A percentile compares a stretch with the other conserved stretches of the same genome.
Evolutionary conservation across 257 asterid genomes (phyloP).

Genomic region (Echium plantagineum): DNA sequence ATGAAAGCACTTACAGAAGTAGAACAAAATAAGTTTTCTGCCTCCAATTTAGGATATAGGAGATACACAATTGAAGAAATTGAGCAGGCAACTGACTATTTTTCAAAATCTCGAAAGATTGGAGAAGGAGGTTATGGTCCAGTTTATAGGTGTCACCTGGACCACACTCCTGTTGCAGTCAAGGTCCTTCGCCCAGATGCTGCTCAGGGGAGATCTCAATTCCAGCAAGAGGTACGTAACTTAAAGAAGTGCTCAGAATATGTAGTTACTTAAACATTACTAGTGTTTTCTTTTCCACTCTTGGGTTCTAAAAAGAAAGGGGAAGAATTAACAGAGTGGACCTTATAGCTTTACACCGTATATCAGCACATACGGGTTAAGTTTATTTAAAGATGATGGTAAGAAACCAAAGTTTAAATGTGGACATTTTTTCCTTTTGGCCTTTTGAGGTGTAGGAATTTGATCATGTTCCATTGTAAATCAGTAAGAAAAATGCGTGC

Average conservation of each 20-base stretch:
- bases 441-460: too few relatives aligned
- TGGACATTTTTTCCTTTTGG: too few relatives aligned
- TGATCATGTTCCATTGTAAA: too few relatives aligned
- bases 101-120: constrained; percentile 14
- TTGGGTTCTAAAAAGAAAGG: too few relatives aligned
- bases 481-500: too few relatives aligned
- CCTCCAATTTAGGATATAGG: constrained; percentile 8
- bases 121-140: constrained; percentile 20
- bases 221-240: constrained; percentile 16
- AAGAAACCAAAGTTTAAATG: too few relatives aligned
- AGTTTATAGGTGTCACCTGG: constrained; percentile 7
- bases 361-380: too few relatives aligned
- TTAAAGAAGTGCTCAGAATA: neutral
- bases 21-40: constrained; percentile 10
- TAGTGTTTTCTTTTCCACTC: too few relatives aligned
- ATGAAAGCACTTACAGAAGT: constrained; percentile 11
- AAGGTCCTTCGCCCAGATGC: constrained; percentile 15
- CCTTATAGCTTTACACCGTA: too few relatives aligned
- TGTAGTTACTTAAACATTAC: too few relatives aligned
- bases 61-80: constrained; percentile 19
- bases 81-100: constrained; percentile 14
- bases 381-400: too few relatives aligned
- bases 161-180: constrained; percentile 19
- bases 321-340: too few relatives aligned
- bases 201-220: constrained; percentile 15